A percentile compares a stretch with the other conserved stretches of the same genome.
phyloP scores from a whole-genome alignment of 2,329 filamentous ascomycete species.

The Corynespora cassiicola region DNA sequence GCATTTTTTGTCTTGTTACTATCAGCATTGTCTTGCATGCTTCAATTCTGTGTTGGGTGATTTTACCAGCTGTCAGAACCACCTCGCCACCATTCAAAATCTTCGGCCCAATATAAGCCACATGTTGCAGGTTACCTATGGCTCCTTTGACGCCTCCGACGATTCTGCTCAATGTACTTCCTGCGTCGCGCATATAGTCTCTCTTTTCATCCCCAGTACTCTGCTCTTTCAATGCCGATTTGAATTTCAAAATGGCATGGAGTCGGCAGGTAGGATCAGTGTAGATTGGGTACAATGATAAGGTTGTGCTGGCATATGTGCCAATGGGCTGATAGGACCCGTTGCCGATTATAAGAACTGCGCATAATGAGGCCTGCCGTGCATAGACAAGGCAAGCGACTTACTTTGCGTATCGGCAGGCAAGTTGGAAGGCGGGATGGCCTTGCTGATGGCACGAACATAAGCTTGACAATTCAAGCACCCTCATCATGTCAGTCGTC shows the following conservation, averaged over 20 bases:
- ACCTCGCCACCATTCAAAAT: slow-evolving; percentile 30
- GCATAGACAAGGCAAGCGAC: not conserved
- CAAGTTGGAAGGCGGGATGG: slow-evolving; percentile 23
- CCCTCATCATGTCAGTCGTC: too few relatives aligned
- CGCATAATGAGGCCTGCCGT: not conserved
- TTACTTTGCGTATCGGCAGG: slow-evolving; percentile 26
- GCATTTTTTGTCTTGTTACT: slow-evolving; percentile 24
- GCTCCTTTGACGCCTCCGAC: slow-evolving; percentile 26
- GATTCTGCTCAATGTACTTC: slow-evolving; percentile 16
- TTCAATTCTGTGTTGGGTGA: too few relatives aligned
- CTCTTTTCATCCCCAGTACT: slow-evolving; percentile 15
- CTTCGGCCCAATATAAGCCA: slow-evolving; percentile 27
- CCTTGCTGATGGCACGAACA: slow-evolving; percentile 22
- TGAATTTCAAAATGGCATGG: slow-evolving; percentile 28
- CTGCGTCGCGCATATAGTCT: slow-evolving; percentile 30
- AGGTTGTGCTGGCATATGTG: slow-evolving; percentile 18
- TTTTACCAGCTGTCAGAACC: slow-evolving; percentile 23
- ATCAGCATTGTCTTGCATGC: too few relatives aligned
- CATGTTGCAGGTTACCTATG: slow-evolving; percentile 21
- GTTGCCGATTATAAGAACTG: slow-evolving; percentile 26
- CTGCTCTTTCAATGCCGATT: slow-evolving; percentile 20
- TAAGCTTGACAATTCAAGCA: slow-evolving; percentile 34
- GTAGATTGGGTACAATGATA: slow-evolving; percentile 28
- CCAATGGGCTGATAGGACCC: slow-evolving; percentile 34
- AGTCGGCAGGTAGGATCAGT: slow-evolving; percentile 26